These are phyloP conservation scores for Rhododendron vialii DNA, from an alignment of 148 eudicot genomes.

Conservation along the genomic window DNA sequence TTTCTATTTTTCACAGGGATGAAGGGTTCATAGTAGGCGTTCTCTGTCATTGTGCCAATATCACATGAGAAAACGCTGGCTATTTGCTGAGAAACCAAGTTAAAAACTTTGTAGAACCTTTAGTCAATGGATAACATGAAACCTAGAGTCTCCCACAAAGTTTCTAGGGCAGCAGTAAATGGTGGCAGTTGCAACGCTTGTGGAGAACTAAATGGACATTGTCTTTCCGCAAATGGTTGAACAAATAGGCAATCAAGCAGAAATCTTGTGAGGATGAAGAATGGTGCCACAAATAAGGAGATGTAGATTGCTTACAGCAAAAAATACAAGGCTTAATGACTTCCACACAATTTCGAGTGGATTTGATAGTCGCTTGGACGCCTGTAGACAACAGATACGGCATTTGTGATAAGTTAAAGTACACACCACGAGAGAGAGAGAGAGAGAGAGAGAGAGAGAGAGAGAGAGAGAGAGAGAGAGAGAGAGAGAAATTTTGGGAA, in stretches of 20 bases:
- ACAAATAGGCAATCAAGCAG: not conserved
- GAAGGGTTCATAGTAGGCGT: too few relatives aligned
- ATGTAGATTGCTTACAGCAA: constrained; percentile 64
- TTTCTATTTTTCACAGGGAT: not conserved
- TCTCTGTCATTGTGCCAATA: not conserved
- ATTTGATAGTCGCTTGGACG: constrained; percentile 56
- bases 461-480: not conserved
- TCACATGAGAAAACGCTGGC: not conserved
- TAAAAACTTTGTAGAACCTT: not conserved
- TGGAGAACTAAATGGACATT: not conserved
- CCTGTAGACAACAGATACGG: constrained; percentile 35
- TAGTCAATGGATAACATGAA: not conserved
- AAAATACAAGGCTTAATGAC: constrained; percentile 88
- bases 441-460: not conserved
- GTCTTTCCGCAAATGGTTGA: not conserved
- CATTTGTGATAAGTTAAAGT: not conserved
- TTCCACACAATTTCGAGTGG: constrained; percentile 92
- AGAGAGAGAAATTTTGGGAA: not conserved
- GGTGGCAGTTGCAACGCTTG: not conserved
- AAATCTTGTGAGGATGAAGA: not conserved
- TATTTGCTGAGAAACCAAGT: not conserved
- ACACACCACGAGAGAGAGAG: not conserved
- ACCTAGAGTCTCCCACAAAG: not conserved
- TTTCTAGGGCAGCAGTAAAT: not conserved
- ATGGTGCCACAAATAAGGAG: constrained; percentile 1